These are phyloP conservation scores for Hemileia vastatrix DNA, from an alignment of 1,284 basidiomycete genomes.

Conservation along the genomic window DNA sequence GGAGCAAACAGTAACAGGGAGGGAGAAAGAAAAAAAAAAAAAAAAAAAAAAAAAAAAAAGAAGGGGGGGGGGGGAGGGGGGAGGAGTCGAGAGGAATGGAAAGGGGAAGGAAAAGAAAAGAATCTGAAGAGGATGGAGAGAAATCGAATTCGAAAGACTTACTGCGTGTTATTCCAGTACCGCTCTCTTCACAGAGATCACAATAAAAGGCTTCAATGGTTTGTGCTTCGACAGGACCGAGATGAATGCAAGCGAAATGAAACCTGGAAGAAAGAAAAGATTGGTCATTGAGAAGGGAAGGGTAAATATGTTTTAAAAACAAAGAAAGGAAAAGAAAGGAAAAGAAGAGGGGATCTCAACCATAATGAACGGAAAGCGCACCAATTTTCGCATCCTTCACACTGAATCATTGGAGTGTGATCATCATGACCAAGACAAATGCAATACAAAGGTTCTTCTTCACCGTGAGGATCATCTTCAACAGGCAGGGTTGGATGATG, in stretches of 20 bases:
- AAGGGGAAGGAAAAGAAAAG: no score
- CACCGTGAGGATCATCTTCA: no score
- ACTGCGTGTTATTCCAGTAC: conserved; percentile 34
- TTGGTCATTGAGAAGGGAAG: neutral
- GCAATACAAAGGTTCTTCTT: conserved; percentile 13
- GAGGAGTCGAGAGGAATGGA: no score
- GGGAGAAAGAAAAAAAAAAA: no score
- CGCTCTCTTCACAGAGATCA: conserved; percentile 37
- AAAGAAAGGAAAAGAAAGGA: neutral
- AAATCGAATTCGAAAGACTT: no score
- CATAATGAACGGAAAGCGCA: conserved; percentile 46
- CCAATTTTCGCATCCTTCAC: conserved; percentile 63
- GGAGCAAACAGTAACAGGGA: no score
- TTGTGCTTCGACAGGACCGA: conserved; percentile 29
- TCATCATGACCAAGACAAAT: conserved; percentile 52
- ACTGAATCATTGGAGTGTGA: conserved; percentile 63
- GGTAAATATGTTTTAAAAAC: neutral
- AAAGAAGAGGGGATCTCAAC: neutral
- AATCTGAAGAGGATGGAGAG: no score
- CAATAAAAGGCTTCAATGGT: conserved; percentile 37
- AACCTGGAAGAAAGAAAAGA: conserved; percentile 31
- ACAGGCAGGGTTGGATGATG: no score
- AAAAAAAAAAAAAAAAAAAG: no score
- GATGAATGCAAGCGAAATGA: conserved; percentile 38
- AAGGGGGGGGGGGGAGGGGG: no score